These are phyloP conservation scores for Talaromyces adpressus DNA, from an alignment of 495 filamentous ascomycete genomes.

Conservation along the genomic window DNA sequence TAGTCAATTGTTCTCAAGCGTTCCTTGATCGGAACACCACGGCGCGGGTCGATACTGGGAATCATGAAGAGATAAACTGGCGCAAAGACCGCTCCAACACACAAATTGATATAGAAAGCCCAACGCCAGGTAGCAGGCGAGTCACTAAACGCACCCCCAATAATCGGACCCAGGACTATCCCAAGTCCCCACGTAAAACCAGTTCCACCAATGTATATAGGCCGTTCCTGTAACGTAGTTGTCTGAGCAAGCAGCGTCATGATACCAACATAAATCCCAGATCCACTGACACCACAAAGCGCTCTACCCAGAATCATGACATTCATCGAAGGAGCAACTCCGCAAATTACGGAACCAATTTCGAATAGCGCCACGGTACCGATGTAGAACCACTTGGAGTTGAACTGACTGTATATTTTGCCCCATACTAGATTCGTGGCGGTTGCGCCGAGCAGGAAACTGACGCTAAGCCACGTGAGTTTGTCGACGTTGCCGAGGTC, in stretches of 20 bases:
- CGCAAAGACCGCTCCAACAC: conserved; percentile 42
- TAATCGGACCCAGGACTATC: conserved; percentile 40
- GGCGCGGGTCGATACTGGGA: conserved; percentile 39
- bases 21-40: conserved; percentile 24
- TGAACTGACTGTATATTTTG: conserved; percentile 44
- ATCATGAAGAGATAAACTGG: conserved; percentile 53
- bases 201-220: conserved; percentile 24
- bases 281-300: conserved; percentile 28
- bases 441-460: too few relatives aligned
- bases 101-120: conserved; percentile 71
- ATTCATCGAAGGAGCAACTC: conserved; percentile 43
- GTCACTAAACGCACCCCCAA: conserved; percentile 57
- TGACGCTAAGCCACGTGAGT: conserved; percentile 37
- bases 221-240: conserved; percentile 26
- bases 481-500: conserved; percentile 38
- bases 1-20: conserved; percentile 32
- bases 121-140: conserved; percentile 48
- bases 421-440: conserved; percentile 12
- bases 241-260: conserved; percentile 24
- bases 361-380: conserved; percentile 41
- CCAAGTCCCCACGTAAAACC: conserved; percentile 45
- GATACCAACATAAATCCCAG: conserved; percentile 30
- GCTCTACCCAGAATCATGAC: conserved; percentile 48
- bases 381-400: conserved; percentile 50
- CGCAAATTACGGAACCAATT: conserved; percentile 46